These are phyloP conservation scores for Hymenoscyphus fructigenus DNA, from an alignment of 2,329 filamentous ascomycete species.

Conservation along the genomic window DNA sequence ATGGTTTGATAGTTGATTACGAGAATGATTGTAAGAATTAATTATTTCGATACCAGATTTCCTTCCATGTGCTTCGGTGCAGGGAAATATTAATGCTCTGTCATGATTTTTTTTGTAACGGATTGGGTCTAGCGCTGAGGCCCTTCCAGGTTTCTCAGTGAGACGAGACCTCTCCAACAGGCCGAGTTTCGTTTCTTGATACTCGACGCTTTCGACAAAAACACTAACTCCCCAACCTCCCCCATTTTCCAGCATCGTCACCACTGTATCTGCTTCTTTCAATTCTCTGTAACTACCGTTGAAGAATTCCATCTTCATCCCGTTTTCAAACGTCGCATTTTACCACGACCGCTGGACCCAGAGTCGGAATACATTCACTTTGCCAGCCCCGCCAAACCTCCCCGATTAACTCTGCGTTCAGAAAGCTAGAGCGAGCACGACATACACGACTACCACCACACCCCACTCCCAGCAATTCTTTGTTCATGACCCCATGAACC, in stretches of 20 bases:
- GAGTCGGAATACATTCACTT: background rate
- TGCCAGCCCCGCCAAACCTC: conserved; percentile 2
- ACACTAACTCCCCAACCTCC: background rate
- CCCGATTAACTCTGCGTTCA: conserved; percentile 2
- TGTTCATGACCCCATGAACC: background rate
- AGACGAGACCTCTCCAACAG: background rate
- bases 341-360: background rate
- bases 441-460: conserved; percentile 12
- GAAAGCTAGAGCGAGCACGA: background rate
- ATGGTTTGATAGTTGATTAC: background rate
- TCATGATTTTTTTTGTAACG: background rate
- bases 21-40: background rate
- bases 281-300: background rate
- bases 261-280: background rate
- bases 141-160: background rate
- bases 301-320: background rate
- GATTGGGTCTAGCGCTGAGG: conserved; percentile 12
- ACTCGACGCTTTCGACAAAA: background rate
- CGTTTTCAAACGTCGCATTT: conserved; percentile 1
- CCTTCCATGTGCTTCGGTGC: background rate
- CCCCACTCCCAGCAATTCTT: conserved; percentile 17
- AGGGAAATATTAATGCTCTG: background rate
- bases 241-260: background rate
- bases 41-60: background rate
- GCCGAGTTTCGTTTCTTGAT: conserved; percentile 13